These are phyloP conservation scores for Beauveria rudraprayagi DNA, from an alignment of 2,329 filamentous ascomycete species.

Conservation along the genomic window DNA sequence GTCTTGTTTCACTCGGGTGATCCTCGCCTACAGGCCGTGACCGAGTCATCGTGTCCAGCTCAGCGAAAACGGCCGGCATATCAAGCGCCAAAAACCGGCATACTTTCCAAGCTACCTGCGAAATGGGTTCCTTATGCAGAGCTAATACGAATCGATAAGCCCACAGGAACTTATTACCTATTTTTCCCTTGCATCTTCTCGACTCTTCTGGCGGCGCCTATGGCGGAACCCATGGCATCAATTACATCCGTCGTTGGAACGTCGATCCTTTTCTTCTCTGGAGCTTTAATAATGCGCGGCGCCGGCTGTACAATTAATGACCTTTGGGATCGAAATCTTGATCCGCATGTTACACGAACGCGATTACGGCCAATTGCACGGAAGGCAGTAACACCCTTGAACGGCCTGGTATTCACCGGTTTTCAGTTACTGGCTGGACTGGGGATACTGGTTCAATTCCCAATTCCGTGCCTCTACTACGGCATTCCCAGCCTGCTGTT, in stretches of 20 bases:
- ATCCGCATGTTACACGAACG: slow-evolving; percentile 70
- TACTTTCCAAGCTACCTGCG: slow-evolving; percentile 60
- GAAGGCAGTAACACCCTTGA: slow-evolving; percentile 62
- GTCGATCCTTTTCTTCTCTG: slow-evolving; percentile 61
- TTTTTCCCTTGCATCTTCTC: slow-evolving; percentile 83
- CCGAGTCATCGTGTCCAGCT: not conserved
- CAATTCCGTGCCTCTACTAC: slow-evolving; percentile 65
- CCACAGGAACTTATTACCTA: slow-evolving; percentile 74
- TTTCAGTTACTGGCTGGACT: slow-evolving; percentile 66
- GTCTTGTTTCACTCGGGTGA: not conserved
- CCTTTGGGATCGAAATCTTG: slow-evolving; percentile 81
- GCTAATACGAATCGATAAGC: slow-evolving; percentile 71
- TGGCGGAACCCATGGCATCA: slow-evolving; percentile 52
- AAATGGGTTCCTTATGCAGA: slow-evolving; percentile 51
- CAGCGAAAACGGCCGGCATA: slow-evolving; percentile 36
- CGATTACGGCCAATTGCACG: slow-evolving; percentile 73
- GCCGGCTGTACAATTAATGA: slow-evolving; percentile 88
- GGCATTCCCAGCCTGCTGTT: slow-evolving; percentile 66
- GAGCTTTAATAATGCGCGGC: slow-evolving; percentile 77
- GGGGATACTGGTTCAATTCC: slow-evolving; percentile 68
- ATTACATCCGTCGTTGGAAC: slow-evolving; percentile 57
- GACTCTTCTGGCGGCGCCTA: slow-evolving; percentile 68
- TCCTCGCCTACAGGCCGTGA: slow-evolving; percentile 3
- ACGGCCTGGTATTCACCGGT: slow-evolving; percentile 68
- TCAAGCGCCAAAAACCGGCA: slow-evolving; percentile 59